Percentiles rank a stretch among this genome's conserved stretches.
Conservation (phyloP, 208 protist genomes). For the Tritrichomonas foetus region DNA sequence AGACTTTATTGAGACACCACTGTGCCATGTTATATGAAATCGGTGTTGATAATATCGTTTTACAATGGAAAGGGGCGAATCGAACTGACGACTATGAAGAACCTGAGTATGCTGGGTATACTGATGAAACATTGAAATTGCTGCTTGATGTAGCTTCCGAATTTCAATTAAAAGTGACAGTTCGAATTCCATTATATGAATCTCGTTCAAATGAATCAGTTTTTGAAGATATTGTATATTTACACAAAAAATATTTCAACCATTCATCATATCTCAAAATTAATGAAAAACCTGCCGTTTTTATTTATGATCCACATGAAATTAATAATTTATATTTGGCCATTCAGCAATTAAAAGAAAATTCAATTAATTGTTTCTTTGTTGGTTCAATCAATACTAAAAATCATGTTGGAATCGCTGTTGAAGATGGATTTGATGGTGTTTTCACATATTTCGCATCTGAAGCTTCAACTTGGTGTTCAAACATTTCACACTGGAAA, state of each 20-base stretch:
- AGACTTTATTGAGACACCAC: not conserved
- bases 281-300: not conserved
- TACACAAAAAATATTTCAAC: not conserved
- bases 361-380: not conserved
- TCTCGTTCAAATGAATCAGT: not conserved
- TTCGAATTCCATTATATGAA: not conserved
- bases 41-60: not conserved
- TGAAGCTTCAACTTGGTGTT: not conserved
- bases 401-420: not conserved
- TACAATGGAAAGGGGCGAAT: not conserved
- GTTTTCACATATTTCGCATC: not conserved
- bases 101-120: too few species aligned
- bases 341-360: not conserved
- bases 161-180: not conserved
- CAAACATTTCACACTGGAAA: not conserved
- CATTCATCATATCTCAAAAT: not conserved
- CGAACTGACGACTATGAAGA: not conserved
- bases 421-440: not conserved
- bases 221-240: not conserved
- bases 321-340: not conserved
- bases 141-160: not conserved
- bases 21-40: not conserved
- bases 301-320: constrained; percentile 14
- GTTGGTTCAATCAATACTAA: not conserved
- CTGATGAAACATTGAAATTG: not conserved